These are phyloP conservation scores for Lignosus rhinocerotis DNA, from an alignment of 1,284 basidiomycete species.

Conservation along the genomic window DNA sequence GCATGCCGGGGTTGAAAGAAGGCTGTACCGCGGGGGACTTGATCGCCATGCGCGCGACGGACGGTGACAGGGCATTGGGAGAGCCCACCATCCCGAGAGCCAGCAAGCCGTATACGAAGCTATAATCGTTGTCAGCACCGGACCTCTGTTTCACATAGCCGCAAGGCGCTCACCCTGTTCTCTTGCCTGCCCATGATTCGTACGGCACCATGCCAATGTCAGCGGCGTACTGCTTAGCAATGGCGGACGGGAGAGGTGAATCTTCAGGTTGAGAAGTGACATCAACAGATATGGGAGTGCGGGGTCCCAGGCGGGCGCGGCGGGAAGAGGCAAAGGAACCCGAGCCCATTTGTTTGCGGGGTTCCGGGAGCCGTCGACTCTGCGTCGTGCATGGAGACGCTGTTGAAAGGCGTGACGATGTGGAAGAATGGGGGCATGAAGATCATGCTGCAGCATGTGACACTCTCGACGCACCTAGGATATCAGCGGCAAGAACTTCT, in stretches of 20 bases:
- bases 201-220: constrained; percentile 31
- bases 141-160: background rate
- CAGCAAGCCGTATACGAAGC: constrained; percentile 27
- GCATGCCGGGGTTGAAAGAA: constrained; percentile 6
- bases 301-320: constrained; percentile 17
- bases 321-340: constrained; percentile 17
- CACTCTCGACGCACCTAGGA: constrained; percentile 15
- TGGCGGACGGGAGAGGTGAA: constrained; percentile 15
- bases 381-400: constrained; percentile 18
- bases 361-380: constrained; percentile 9
- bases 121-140: constrained; percentile 6
- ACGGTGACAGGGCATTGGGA: constrained; percentile 19
- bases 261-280: constrained; percentile 23
- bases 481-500: constrained; percentile 23
- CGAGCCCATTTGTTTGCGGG: constrained; percentile 14
- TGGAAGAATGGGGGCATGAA: background rate
- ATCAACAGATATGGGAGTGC: constrained; percentile 20
- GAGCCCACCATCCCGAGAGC: constrained; percentile 28
- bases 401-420: background rate
- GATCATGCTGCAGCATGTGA: background rate
- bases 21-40: constrained; percentile 19
- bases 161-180: constrained; percentile 18
- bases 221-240: constrained; percentile 17
- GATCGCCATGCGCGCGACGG: constrained; percentile 3
- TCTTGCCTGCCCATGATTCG: constrained; percentile 30